Conservation (phyloP, 2,329 filamentous ascomycete species). For the Dothistroma pini region DNA sequence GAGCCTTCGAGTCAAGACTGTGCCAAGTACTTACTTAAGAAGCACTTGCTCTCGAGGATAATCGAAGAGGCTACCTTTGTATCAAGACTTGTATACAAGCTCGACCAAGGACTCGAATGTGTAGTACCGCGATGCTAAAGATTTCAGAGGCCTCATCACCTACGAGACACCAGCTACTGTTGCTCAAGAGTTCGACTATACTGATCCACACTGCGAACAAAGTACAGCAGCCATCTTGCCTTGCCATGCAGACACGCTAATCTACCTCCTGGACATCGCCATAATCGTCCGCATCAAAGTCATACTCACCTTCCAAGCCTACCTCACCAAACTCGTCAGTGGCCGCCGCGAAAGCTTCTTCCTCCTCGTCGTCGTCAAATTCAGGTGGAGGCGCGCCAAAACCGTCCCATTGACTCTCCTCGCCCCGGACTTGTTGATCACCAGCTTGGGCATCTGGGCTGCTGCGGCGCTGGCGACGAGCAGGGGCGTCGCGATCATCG, state of each 20-base stretch:
- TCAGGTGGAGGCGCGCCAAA: constrained; percentile 9
- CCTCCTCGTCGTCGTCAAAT: constrained; percentile 47
- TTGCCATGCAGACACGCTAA: background rate
- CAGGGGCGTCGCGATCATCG: background rate
- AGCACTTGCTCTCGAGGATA: no score
- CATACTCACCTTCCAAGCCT: background rate
- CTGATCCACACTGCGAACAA: background rate
- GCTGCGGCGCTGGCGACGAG: constrained; percentile 1
- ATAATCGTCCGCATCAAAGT: background rate
- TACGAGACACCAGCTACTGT: background rate
- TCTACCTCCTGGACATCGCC: background rate
- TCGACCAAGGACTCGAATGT: no score
- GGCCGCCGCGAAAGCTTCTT: constrained; percentile 32
- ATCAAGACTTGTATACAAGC: no score
- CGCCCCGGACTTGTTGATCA: constrained; percentile 57
- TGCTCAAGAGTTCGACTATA: background rate
- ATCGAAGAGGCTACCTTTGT: no score
- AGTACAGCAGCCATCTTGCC: background rate
- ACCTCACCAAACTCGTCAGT: background rate
- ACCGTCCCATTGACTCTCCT: constrained; percentile 32
- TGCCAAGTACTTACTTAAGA: no score
- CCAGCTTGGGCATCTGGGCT: constrained; percentile 3
- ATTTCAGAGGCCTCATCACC: background rate
- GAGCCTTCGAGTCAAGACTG: no score
- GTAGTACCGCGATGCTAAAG: no score